Evolutionary conservation across 2,329 filamentous ascomycete genomes (phyloP), one percentile per base, ranked within the genome.

Genomic region (Fusarium liriodendri): DNA sequence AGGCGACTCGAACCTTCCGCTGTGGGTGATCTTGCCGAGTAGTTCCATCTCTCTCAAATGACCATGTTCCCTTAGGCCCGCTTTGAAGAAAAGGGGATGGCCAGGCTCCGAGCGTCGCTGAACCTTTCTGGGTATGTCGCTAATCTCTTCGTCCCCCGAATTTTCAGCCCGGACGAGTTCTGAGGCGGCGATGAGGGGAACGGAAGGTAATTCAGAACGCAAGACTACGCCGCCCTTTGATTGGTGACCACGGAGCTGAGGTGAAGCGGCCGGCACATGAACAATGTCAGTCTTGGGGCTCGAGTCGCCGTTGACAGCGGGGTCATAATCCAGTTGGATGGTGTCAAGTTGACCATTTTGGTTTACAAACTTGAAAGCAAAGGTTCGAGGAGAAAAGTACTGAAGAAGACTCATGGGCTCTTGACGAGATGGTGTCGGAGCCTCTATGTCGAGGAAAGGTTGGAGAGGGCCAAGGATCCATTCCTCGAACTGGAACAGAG

Each of bases 1-100:
- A 67, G 69, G 78, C 73, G 62, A 75, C 74, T 11, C 45, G 27
- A 69, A 69, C 3, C 62, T 64, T 18, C 32, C 45, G 22, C 65
- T 60, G 5, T 7, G 5, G 8, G 61, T 37, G 27, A 74, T 69
- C 47, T 58, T 27, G 7, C 42, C 40, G 10, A 74, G 57, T 2
- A 69, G 16, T 13, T 69, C 45, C 11, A 73, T 32, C 50, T 73
- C 68, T 60, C 68, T 38, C 20, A 64, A 35, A 35, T 58, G 63
- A 13, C 63, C 69, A 38, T 65, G 62, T 13, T 59, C n/a, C 20
- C 40, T 62, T 27, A 69, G 68, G 5, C 62, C 62, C 14, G 59
- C 52, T 33, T 73, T 69, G 60, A 71, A 71, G 47, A 64, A 73
- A 38, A 71, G 55, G 7, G 55, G 25, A 5, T 59, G 45, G 42